phyloP scores from a whole-genome alignment of 73 alveolate genomes.

The Paramecium primaurelia region DNA sequence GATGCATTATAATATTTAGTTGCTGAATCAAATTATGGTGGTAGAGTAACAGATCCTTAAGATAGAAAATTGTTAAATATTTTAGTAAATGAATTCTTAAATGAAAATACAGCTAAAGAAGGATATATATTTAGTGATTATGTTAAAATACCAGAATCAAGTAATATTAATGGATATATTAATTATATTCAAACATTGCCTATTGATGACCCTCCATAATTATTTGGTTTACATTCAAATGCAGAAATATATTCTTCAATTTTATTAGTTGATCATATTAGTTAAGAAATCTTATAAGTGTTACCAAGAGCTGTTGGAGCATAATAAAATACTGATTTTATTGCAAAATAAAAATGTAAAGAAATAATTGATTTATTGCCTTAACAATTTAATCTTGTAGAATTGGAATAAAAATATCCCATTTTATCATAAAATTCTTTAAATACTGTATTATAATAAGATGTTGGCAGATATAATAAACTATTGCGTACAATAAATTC shows the following conservation, averaged over 20 bases:
- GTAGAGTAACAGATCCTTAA: conserved; percentile 99
- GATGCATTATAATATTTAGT: conserved; percentile 97
- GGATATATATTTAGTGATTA: conserved; percentile 84
- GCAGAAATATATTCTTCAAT: conserved; percentile 99
- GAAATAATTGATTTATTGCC: conserved; percentile 79
- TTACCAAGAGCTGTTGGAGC: conserved; percentile 53
- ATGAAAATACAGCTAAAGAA: conserved; percentile 84
- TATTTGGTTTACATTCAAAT: conserved; percentile 99
- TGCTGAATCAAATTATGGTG: conserved; percentile 99
- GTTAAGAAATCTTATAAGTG: conserved; percentile 57
- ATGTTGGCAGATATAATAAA: conserved; percentile 85
- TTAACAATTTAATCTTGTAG: conserved; percentile 78
- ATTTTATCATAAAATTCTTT: conserved; percentile 81
- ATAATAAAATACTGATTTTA: conserved; percentile 63
- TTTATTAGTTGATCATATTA: conserved; percentile 84
- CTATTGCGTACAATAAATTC: conserved; percentile 77
- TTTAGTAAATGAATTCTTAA: conserved; percentile 87
- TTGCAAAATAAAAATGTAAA: conserved; percentile 65
- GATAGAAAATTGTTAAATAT: conserved; percentile 97
- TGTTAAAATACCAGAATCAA: conserved; percentile 88
- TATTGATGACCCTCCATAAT: conserved; percentile 95
- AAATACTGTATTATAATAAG: conserved; percentile 92
- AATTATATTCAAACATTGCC: conserved; percentile 94
- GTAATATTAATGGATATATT: conserved; percentile 84
- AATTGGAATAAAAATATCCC: conserved; percentile 84